These are phyloP conservation scores for Macadamia tetraphylla DNA, from an alignment of 164 flowering plant genomes.

Conservation along the genomic window DNA sequence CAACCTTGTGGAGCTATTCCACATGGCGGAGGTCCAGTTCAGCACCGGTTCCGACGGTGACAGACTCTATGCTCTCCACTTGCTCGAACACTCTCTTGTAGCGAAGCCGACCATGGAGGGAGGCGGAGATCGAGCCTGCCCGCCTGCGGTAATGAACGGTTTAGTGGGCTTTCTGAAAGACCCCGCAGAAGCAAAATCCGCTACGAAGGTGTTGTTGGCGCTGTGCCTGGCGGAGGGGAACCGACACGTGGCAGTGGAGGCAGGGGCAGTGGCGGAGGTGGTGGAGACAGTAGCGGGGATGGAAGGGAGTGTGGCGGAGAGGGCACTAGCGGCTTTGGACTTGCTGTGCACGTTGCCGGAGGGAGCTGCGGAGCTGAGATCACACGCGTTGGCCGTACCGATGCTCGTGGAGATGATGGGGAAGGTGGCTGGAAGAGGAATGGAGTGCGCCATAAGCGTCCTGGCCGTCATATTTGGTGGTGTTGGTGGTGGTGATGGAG, in stretches of 20 bases:
- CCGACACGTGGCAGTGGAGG: conserved; percentile 72
- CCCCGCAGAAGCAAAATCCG: conserved; percentile 40
- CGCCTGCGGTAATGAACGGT: conserved; percentile 48
- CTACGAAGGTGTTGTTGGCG: conserved; percentile 65
- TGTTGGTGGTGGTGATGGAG: conserved; percentile 18
- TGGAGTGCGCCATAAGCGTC: conserved; percentile 64
- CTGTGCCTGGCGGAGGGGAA: conserved; percentile 64
- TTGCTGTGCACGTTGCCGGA: conserved; percentile 74
- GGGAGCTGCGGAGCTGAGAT: conserved; percentile 66
- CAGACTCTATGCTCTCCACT: conserved; percentile 38
- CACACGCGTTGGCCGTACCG: conserved; percentile 83
- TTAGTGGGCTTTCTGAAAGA: conserved; percentile 34
- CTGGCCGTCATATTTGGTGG: conserved; percentile 49
- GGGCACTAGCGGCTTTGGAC: conserved; percentile 82
- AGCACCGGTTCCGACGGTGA: conserved; percentile 35
- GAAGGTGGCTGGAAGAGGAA: conserved; percentile 55
- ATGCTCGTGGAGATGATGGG: conserved; percentile 76
- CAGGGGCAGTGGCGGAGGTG: conserved; percentile 38
- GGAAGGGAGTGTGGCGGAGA: conserved; percentile 61
- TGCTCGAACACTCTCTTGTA: conserved; percentile 55
- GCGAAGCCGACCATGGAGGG: conserved; percentile 47
- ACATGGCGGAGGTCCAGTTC: conserved; percentile 55
- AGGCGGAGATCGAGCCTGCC: conserved; percentile 35
- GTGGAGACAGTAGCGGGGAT: conserved; percentile 59
- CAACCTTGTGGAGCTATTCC: conserved; percentile 52